Conservation (phyloP, 768 basidiomycete species). For the Pholiota conissans region DNA sequence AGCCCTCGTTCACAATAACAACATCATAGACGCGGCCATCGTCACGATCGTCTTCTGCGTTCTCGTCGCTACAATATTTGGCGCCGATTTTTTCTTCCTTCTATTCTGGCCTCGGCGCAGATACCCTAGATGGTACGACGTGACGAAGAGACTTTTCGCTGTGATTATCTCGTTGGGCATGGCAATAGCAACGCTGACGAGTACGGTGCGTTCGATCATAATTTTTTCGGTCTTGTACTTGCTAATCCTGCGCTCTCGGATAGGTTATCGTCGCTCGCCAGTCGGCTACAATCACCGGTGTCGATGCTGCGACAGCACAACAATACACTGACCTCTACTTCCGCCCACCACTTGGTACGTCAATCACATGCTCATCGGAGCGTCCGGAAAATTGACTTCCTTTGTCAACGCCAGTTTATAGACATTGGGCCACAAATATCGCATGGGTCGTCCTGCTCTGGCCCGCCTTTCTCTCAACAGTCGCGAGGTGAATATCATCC, state of each 20-base stretch:
- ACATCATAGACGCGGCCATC: slow-evolving; percentile 27
- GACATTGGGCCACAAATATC: slow-evolving; percentile 28
- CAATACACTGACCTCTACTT: slow-evolving; percentile 20
- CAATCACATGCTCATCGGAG: background rate
- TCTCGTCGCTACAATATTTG: slow-evolving; percentile 34
- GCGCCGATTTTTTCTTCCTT: slow-evolving; percentile 37
- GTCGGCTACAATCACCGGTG: slow-evolving; percentile 26
- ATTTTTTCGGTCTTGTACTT: background rate
- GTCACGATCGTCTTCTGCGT: slow-evolving; percentile 35
- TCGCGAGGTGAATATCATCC: slow-evolving; percentile 21
- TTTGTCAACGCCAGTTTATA: slow-evolving; percentile 28
- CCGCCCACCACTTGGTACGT: slow-evolving; percentile 28
- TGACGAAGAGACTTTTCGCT: slow-evolving; percentile 21
- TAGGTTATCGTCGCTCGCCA: slow-evolving; percentile 29
- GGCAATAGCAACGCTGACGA: slow-evolving; percentile 26
- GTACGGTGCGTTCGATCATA: slow-evolving; percentile 23
- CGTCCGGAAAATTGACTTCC: background rate
- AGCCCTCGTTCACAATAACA: slow-evolving; percentile 30
- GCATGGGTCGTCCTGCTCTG: slow-evolving; percentile 33
- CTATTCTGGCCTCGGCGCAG: slow-evolving; percentile 30
- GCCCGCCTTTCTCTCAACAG: slow-evolving; percentile 28
- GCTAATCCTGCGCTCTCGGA: background rate
- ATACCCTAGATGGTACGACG: slow-evolving; percentile 34
- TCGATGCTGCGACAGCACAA: slow-evolving; percentile 12
- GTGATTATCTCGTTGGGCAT: slow-evolving; percentile 26